phyloP scores from a whole-genome alignment of 2,329 filamentous ascomycete genomes.

The Cordyceps cateniannulata region DNA sequence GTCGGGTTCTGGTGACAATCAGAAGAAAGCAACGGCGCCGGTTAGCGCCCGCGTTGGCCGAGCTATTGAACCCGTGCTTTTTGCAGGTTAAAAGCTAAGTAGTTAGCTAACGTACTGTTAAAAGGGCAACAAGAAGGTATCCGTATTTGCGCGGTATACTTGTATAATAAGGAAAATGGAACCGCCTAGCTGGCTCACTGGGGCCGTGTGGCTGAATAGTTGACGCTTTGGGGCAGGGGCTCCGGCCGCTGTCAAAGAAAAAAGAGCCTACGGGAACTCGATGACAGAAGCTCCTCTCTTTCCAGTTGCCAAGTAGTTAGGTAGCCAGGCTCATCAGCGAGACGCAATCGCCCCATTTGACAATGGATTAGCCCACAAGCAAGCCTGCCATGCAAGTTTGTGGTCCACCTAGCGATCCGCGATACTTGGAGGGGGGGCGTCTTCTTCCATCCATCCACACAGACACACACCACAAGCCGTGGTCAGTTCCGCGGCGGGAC shows the following conservation, averaged over 20 bases:
- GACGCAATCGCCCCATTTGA: slow-evolving; percentile 13
- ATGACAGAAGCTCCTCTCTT: neutral
- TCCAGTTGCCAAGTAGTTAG: neutral
- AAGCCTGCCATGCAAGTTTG: slow-evolving; percentile 13
- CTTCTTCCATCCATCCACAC: slow-evolving; percentile 16
- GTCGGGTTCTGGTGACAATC: neutral
- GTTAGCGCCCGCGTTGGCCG: neutral
- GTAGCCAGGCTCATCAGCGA: neutral
- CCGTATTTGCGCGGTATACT: neutral
- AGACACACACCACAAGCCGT: slow-evolving; percentile 13
- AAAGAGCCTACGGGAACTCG: neutral
- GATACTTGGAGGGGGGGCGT: slow-evolving; percentile 16
- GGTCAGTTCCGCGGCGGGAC: slow-evolving; percentile 17
- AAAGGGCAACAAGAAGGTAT: too few species aligned
- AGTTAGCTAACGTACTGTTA: too few species aligned
- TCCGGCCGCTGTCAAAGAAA: neutral
- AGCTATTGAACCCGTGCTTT: neutral
- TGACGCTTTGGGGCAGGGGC: neutral
- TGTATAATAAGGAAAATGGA: neutral
- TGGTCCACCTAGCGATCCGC: slow-evolving; percentile 18
- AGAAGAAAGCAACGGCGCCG: neutral
- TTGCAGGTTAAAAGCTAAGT: too few species aligned
- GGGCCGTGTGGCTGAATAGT: slow-evolving; percentile 1
- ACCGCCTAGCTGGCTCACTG: neutral
- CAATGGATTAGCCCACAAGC: slow-evolving; percentile 17